Conservation (phyloP, 495 filamentous ascomycete genomes). For the Monascus purpureus region DNA sequence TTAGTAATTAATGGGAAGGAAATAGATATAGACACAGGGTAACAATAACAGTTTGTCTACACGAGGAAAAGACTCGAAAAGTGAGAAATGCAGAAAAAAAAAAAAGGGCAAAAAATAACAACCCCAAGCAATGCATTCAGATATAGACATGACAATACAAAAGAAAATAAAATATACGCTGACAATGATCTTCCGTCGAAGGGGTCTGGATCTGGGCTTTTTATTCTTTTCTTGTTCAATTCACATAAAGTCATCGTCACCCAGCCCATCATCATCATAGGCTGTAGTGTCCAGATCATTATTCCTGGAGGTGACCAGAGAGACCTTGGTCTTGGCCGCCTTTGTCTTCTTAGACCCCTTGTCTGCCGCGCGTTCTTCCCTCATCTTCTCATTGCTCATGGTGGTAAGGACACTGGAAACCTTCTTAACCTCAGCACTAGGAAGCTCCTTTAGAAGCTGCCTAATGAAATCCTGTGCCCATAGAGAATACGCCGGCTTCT, state of each 20-base stretch:
- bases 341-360: conserved; percentile 96
- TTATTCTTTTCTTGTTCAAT: conserved; percentile 2
- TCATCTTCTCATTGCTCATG: conserved; percentile 94
- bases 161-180: conserved; percentile 5
- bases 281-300: conserved; percentile 50
- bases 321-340: conserved; percentile 85
- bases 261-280: conserved; percentile 74
- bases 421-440: conserved; percentile 90
- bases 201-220: too few relatives aligned
- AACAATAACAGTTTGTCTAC: too few relatives aligned
- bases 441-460: conserved; percentile 73
- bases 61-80: not conserved
- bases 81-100: conserved; percentile 1
- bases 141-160: conserved; percentile 1
- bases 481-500: conserved; percentile 78
- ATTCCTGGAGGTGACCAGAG: conserved; percentile 57
- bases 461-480: conserved; percentile 88
- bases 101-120: not conserved
- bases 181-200: too few relatives aligned
- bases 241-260: conserved; percentile 59
- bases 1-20: too few relatives aligned
- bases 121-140: conserved; percentile 1
- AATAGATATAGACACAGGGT: too few relatives aligned
- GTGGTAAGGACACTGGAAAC: conserved; percentile 71
- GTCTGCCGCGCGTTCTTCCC: conserved; percentile 89